Evolutionary conservation across 1,284 basidiomycete genomes (phyloP).

Genomic region (Marasmius oreades): DNA sequence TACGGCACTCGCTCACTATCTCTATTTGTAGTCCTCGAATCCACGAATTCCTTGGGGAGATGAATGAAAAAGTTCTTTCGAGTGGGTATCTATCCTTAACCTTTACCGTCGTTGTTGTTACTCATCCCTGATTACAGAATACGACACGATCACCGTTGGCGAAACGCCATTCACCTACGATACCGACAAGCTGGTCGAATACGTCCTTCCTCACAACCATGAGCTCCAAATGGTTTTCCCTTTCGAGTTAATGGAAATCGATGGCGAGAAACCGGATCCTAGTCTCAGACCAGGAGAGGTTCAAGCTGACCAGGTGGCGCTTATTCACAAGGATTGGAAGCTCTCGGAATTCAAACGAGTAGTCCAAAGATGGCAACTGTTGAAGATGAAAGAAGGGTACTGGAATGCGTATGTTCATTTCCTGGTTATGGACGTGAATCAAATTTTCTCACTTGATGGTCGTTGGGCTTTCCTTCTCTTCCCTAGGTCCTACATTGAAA

Average conservation of each 20-base stretch:
- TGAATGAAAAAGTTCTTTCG: conserved; percentile 57
- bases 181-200: conserved; percentile 45
- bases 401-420: conserved; percentile 55
- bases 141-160: conserved; percentile 64
- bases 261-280: conserved; percentile 31
- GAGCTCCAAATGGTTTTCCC: conserved; percentile 70
- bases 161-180: conserved; percentile 61
- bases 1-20: neutral
- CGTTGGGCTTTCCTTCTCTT: too few relatives aligned
- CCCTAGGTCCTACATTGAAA: conserved; percentile 56
- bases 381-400: conserved; percentile 52
- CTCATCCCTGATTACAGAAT: conserved; percentile 29
- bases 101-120: conserved; percentile 9
- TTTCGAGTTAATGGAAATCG: conserved; percentile 63
- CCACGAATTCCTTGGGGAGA: conserved; percentile 68
- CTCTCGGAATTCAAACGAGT: conserved; percentile 55
- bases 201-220: conserved; percentile 58
- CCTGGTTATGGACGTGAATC: too few relatives aligned
- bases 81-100: conserved; percentile 32
- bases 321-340: conserved; percentile 46
- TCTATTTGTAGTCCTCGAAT: conserved; percentile 46
- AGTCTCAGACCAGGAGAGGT: neutral
- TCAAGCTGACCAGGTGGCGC: conserved; percentile 11
- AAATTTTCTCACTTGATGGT: too few relatives aligned
- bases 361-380: conserved; percentile 58